Conservation (phyloP, 2,329 filamentous ascomycete species). For the Epichloe festucae region DNA sequence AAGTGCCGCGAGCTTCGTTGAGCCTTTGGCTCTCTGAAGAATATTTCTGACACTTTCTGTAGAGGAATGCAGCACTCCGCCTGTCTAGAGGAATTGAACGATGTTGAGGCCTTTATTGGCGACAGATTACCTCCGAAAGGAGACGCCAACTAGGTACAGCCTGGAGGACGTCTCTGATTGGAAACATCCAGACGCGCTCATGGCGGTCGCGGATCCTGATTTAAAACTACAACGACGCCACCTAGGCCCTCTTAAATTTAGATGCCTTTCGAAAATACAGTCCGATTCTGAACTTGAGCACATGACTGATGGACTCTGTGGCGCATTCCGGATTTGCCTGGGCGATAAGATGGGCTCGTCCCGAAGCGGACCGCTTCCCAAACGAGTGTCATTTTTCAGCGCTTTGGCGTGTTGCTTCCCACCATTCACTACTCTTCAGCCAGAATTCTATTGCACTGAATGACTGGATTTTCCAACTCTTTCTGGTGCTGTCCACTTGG, state of each 20-base stretch:
- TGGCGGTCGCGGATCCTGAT: too few species aligned
- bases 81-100: conserved; percentile 64
- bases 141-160: not conserved
- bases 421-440: too few species aligned
- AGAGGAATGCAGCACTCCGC: conserved; percentile 67
- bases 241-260: not conserved
- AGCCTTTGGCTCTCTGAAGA: not conserved
- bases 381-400: not conserved
- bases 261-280: not conserved
- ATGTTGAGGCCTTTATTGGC: conserved; percentile 52
- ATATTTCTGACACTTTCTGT: not conserved
- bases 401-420: not conserved
- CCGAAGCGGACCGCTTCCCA: not conserved
- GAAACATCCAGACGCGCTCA: not conserved
- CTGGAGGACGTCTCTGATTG: not conserved
- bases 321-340: not conserved
- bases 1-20: not conserved
- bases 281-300: not conserved
- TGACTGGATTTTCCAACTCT: too few species aligned
- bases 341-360: not conserved
- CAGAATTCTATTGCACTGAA: too few species aligned
- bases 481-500: too few species aligned
- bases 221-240: not conserved
- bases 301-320: not conserved
- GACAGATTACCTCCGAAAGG: conserved; percentile 28